phyloP scores from a whole-genome alignment of 768 basidiomycete species.

The Amylocystis lapponica region DNA sequence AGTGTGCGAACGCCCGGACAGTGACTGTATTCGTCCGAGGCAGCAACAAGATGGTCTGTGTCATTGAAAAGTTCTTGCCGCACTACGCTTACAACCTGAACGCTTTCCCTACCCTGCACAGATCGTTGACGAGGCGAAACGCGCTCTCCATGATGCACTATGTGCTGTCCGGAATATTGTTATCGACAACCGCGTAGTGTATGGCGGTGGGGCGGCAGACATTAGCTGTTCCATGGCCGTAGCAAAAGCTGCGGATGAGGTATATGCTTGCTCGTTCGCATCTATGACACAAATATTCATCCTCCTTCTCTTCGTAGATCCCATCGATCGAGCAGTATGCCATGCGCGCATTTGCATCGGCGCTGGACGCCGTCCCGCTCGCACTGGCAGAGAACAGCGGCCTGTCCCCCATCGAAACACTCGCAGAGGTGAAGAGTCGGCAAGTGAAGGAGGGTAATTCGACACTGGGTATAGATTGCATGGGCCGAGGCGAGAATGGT shows the following conservation, averaged over 20 bases:
- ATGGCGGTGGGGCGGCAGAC: conserved; percentile 97
- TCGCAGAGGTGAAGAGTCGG: conserved; percentile 91
- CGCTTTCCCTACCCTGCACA: conserved; percentile 25
- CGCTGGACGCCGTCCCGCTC: conserved; percentile 90
- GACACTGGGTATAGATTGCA: conserved; percentile 89
- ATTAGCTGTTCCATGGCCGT: conserved; percentile 94
- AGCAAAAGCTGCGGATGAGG: conserved; percentile 90
- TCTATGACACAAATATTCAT: background rate
- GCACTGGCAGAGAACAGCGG: conserved; percentile 98
- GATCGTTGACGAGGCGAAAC: conserved; percentile 99
- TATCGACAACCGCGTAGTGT: conserved; percentile 93
- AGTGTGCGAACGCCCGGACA: conserved; percentile 93
- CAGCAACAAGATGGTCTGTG: conserved; percentile 93
- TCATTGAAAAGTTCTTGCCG: no score
- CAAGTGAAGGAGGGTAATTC: conserved; percentile 86
- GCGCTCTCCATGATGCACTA: conserved; percentile 94
- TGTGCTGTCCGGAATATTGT: conserved; percentile 96
- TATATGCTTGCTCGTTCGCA: conserved; percentile 24
- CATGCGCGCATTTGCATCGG: conserved; percentile 97
- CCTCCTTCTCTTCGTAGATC: conserved; percentile 46
- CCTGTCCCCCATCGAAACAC: conserved; percentile 90
- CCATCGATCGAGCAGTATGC: conserved; percentile 98
- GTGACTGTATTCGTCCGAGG: conserved; percentile 97
- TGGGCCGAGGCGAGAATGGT: conserved; percentile 84
- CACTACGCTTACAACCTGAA: background rate